phyloP scores from a whole-genome alignment of 2,329 filamentous ascomycete genomes.

The Fusarium sp. region DNA sequence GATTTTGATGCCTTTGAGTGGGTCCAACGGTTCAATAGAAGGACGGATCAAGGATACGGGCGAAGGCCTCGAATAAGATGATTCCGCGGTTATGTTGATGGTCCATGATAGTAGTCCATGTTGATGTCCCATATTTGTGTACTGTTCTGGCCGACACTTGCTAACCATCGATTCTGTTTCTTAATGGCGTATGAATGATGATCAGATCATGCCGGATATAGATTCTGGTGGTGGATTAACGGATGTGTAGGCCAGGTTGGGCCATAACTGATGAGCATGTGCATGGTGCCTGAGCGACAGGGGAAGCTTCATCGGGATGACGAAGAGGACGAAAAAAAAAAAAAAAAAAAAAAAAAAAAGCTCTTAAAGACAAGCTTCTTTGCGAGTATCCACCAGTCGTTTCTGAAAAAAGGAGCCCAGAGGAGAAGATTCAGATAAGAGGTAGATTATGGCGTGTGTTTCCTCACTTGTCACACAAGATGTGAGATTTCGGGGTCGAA shows the following conservation, averaged over 20 bases:
- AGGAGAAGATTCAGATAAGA: background rate
- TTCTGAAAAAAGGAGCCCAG: background rate
- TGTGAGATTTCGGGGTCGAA: slow-evolving; percentile 14
- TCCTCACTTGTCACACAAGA: background rate
- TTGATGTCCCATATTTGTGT: background rate
- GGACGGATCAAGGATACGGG: slow-evolving; percentile 40
- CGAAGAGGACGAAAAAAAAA: background rate
- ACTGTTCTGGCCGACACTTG: background rate
- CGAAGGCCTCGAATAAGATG: slow-evolving; percentile 43
- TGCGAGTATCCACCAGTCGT: background rate
- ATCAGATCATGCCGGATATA: background rate
- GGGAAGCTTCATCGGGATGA: background rate
- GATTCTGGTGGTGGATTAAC: background rate
- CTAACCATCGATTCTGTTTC: background rate
- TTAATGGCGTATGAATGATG: background rate
- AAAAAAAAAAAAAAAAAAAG: background rate
- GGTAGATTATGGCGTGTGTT: background rate
- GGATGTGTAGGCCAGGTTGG: background rate
- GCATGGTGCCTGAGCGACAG: background rate
- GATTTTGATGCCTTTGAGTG: slow-evolving; percentile 38
- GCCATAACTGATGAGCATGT: background rate
- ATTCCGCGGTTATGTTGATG: slow-evolving; percentile 22
- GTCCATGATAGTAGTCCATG: too few relatives aligned
- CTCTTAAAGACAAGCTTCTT: background rate
- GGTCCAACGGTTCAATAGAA: slow-evolving; percentile 41